A percentile compares a stretch with the other conserved stretches of the same genome.
These are phyloP conservation scores for Psilocybe mexicana DNA, from an alignment of 1,284 basidiomycete genomes.

Conservation along the genomic window DNA sequence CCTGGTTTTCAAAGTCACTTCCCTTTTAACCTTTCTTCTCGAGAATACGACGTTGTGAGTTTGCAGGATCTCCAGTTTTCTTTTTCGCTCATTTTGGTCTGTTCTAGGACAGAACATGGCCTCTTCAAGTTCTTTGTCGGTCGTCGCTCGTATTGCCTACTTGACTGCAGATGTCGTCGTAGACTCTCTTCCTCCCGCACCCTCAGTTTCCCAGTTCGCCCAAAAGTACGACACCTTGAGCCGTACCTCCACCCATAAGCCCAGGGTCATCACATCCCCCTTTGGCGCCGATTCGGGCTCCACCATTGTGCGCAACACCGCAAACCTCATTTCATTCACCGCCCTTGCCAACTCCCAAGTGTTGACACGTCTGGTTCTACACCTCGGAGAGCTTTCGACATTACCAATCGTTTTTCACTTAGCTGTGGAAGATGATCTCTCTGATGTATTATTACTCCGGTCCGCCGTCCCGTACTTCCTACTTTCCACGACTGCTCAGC, in stretches of 20 bases:
- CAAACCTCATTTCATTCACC: slow-evolving; percentile 54
- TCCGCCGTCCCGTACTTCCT: slow-evolving; percentile 62
- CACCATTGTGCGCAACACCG: slow-evolving; percentile 47
- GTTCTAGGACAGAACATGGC: slow-evolving; percentile 29
- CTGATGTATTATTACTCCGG: slow-evolving; percentile 58
- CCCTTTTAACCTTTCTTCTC: not conserved
- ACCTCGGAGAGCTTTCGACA: slow-evolving; percentile 56
- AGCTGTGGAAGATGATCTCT: slow-evolving; percentile 52
- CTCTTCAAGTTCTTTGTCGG: slow-evolving; percentile 19
- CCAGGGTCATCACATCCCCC: slow-evolving; percentile 49
- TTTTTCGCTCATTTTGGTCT: slow-evolving; percentile 1
- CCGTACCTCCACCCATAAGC: slow-evolving; percentile 31
- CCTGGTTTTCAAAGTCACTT: slow-evolving; percentile 6
- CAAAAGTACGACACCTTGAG: slow-evolving; percentile 35
- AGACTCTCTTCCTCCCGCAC: slow-evolving; percentile 48
- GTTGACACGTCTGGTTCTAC: slow-evolving; percentile 54
- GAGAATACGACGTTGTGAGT: slow-evolving; percentile 18
- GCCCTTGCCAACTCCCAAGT: slow-evolving; percentile 44
- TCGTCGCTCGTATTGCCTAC: slow-evolving; percentile 69
- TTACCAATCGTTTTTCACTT: slow-evolving; percentile 61
- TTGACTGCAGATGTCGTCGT: slow-evolving; percentile 68
- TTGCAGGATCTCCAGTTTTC: not conserved
- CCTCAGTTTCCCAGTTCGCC: slow-evolving; percentile 35
- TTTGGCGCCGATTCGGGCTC: slow-evolving; percentile 61
- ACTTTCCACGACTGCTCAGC: slow-evolving; percentile 59